Base-by-base conservation (phyloP, 306 rosid genomes). In the Carpinus fangiana region DNA sequence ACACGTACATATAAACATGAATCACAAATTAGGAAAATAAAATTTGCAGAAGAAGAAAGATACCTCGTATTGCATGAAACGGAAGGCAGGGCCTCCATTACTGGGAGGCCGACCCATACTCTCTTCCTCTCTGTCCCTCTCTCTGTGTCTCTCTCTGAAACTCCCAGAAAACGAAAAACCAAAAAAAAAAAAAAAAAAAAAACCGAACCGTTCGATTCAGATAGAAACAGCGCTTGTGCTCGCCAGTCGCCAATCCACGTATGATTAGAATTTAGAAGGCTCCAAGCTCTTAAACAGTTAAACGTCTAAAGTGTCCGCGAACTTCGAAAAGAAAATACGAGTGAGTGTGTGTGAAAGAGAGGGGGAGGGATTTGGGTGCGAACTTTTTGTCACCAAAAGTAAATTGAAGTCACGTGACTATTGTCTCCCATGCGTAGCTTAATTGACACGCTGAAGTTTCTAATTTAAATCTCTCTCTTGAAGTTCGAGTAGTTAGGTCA, bases 41-140 rank as follows among this genome's bases (percentile, higher is more conserved):
- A 78, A 57, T 48, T 31, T 20, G 62, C 38, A 17, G 71, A 73
- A 21, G 59, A 61, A 55, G 69, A 59, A 47, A 41, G 52, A 81
- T 77, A 95, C 99, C 99, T 95, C 99, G 16, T 82, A 0, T 61
- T 79, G 84, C 16, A 86, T 85, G 89, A 95, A 95, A 75, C 99
- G 98, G 83, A 95, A 95, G 88, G 99, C 90, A 52, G 99, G 99
- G 82, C 91, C 93, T 81, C 99, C 99, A 70, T 92, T 95, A 48
- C 97, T 88, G 54, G 98, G 98, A 75, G 97, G 99, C 83, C 98
- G 86, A 86, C 99, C 99, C 99, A 95, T 95, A 46, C 34, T 38
- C 36, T n/a, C 59, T 74, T 70, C 12, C 16, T 62, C 53, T 41
- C 45, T 6, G 8, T 41, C 46, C 64, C 23, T 17, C 8, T 48